Evolutionary conservation across 2,329 filamentous ascomycete species (phyloP).

Genomic region (Diaporthe destruens): DNA sequence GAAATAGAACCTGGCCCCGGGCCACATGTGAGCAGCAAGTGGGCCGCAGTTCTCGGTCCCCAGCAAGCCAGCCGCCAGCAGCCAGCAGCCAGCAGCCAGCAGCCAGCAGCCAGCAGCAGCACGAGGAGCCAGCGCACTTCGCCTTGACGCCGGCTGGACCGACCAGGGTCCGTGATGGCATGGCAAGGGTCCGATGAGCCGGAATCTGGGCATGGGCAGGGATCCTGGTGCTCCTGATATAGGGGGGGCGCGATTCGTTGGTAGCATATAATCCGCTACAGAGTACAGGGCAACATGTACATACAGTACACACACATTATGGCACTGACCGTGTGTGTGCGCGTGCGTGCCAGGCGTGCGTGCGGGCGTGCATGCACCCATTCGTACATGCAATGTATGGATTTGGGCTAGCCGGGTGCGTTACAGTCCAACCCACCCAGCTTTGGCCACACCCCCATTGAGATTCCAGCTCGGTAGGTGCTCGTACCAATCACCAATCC

Average conservation of each 20-base stretch:
- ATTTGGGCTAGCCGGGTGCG: conserved; percentile 2
- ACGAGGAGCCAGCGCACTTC: conserved; percentile 18
- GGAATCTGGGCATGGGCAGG: conserved; percentile 16
- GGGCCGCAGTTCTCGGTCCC: conserved; percentile 19
- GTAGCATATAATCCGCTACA: conserved; percentile 12
- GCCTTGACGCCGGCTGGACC: conserved; percentile 30
- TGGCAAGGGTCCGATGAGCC: conserved; percentile 32
- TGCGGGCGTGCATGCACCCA: background rate
- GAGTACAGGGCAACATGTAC: no score
- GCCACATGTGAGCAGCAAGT: conserved; percentile 9
- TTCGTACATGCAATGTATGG: conserved; percentile 13
- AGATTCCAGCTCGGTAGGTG: background rate
- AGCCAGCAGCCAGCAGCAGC: background rate
- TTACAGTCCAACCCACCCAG: background rate
- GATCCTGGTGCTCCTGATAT: conserved; percentile 3
- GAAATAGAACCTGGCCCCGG: conserved; percentile 27
- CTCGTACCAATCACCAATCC: no score
- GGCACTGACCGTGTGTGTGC: conserved; percentile 2
- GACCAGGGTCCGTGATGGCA: conserved; percentile 29
- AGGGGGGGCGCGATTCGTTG: conserved; percentile 26
- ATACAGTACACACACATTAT: background rate
- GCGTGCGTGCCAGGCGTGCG: background rate
- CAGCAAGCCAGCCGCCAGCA: conserved; percentile 14
- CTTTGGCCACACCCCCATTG: no score
- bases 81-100: background rate